Conservation (phyloP, 139 green algal species). For the Chara braunii region DNA sequence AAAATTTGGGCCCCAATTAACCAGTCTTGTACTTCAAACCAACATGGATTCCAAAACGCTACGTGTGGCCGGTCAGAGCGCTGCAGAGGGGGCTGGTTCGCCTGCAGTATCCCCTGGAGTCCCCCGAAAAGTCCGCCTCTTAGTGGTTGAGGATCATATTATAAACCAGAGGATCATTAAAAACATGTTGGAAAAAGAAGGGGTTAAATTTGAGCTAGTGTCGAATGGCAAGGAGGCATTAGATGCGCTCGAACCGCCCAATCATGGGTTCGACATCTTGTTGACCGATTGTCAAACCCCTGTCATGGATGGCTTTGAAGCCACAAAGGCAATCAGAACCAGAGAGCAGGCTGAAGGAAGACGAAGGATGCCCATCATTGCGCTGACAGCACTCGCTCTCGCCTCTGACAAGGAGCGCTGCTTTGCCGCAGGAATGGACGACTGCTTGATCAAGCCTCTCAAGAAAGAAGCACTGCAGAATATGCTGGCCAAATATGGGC, state of each 20-base stretch:
- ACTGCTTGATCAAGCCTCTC: conserved; percentile 60
- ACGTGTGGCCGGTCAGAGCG: too few species aligned
- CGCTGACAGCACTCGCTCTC: conserved; percentile 79
- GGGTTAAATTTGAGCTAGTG: background rate
- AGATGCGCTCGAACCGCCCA: background rate
- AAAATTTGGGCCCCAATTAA: too few species aligned
- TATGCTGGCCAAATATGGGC: background rate
- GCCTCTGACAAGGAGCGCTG: conserved; percentile 63
- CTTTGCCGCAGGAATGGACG: conserved; percentile 70
- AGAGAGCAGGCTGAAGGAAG: background rate
- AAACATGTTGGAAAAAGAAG: background rate
- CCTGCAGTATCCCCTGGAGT: too few species aligned
- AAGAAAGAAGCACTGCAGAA: background rate
- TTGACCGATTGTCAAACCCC: conserved; percentile 28
- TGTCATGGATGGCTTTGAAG: conserved; percentile 38
- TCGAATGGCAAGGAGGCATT: background rate
- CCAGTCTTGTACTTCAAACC: too few species aligned
- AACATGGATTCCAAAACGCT: too few species aligned
- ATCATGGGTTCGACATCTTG: too few species aligned
- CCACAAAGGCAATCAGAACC: conserved; percentile 11
- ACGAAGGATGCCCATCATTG: conserved; percentile 58
- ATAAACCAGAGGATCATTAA: background rate
- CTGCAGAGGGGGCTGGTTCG: too few species aligned
- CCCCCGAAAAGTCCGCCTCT: too few species aligned
- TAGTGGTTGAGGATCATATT: too few species aligned